A percentile compares a stretch with the other conserved stretches of the same genome.
phyloP scores from a whole-genome alignment of 129 eudicot species.

The Centella asiatica region DNA sequence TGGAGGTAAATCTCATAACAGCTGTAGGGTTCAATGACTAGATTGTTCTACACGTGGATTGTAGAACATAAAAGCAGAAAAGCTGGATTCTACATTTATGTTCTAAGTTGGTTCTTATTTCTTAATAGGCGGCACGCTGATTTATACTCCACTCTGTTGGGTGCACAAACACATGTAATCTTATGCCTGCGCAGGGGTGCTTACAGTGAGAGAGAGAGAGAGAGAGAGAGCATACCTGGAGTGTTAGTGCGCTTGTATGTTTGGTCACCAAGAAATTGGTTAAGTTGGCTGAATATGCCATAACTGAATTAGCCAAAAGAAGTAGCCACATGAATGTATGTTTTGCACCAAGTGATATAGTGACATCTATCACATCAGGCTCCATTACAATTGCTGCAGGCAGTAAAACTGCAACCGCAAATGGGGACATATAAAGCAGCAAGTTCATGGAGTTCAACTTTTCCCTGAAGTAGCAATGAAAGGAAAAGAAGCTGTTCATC shows the following conservation, averaged over 20 bases:
- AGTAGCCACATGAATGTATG: conserved; percentile 72
- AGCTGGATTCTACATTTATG: background rate
- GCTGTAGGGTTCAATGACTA: background rate
- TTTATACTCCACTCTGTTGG: too few relatives aligned
- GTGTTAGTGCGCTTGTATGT: conserved; percentile 95
- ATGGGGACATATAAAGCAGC: conserved; percentile 94
- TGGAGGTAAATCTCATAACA: background rate
- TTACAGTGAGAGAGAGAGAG: conserved; percentile 14
- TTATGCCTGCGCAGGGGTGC: background rate
- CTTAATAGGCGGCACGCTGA: too few relatives aligned
- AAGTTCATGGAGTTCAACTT: conserved; percentile 96
- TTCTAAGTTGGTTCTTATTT: background rate
- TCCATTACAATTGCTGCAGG: conserved; percentile 87
- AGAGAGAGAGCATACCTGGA: conserved; percentile 51
- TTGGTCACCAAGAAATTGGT: conserved; percentile 93
- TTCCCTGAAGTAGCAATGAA: conserved; percentile 52
- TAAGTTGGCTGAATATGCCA: conserved; percentile 92
- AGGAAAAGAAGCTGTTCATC: background rate
- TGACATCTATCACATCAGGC: conserved; percentile 70
- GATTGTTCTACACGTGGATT: background rate
- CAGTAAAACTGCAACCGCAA: conserved; percentile 67
- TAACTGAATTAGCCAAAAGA: conserved; percentile 59
- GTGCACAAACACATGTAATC: background rate
- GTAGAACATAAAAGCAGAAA: background rate
- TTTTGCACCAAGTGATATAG: conserved; percentile 43